Percentiles rank a stretch among this genome's conserved stretches.
These are phyloP conservation scores for Auricularia heimuer DNA, from an alignment of 768 basidiomycete species.

Conservation along the genomic window DNA sequence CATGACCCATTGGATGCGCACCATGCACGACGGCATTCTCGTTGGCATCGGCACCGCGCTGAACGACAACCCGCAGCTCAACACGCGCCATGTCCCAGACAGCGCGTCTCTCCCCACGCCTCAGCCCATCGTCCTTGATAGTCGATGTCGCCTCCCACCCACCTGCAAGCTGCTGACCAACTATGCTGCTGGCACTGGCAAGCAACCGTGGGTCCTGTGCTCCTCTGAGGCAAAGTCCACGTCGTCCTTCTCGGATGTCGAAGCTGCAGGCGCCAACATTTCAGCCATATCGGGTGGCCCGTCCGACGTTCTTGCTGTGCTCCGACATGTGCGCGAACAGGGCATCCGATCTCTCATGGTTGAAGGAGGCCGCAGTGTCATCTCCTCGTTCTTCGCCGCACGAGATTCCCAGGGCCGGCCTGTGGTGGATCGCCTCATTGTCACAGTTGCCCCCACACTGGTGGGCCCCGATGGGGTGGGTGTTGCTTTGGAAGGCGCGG, in stretches of 20 bases:
- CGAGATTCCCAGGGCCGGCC: conserved; percentile 11
- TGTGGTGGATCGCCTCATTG: conserved; percentile 61
- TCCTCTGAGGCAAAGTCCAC: conserved; percentile 19
- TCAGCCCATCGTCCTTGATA: conserved; percentile 77
- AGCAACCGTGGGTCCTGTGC: conserved; percentile 67
- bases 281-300: conserved; percentile 28
- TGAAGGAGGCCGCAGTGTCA: conserved; percentile 84
- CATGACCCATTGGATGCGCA: conserved; percentile 95
- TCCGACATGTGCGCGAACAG: conserved; percentile 41
- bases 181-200: conserved; percentile 45
- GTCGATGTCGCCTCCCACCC: conserved; percentile 52
- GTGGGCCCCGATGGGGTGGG: conserved; percentile 66
- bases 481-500: conserved; percentile 28
- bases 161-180: conserved; percentile 65
- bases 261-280: conserved; percentile 57
- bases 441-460: conserved; percentile 81
- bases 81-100: conserved; percentile 30
- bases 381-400: conserved; percentile 53
- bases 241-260: conserved; percentile 35
- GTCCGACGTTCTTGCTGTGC: conserved; percentile 26
- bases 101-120: conserved; percentile 31
- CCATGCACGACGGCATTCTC: conserved; percentile 87
- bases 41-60: conserved; percentile 84
- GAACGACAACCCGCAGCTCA: conserved; percentile 92
- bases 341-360: conserved; percentile 80